These are phyloP conservation scores for Trichoderma orchidacearum DNA, from an alignment of 495 filamentous ascomycete genomes.

Conservation along the genomic window DNA sequence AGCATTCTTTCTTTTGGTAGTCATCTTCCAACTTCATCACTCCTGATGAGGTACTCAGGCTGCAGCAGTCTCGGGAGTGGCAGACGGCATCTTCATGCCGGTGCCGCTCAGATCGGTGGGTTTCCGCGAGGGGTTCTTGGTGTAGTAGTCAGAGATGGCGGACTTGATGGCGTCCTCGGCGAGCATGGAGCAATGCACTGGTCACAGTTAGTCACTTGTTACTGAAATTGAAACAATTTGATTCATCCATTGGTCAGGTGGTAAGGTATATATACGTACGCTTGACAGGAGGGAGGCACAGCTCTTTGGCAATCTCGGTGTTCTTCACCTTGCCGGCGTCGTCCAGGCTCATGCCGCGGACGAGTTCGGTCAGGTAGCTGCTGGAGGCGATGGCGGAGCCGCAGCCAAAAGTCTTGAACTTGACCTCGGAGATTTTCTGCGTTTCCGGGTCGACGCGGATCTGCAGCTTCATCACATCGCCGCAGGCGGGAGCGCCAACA, in stretches of 20 bases:
- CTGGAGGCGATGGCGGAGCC: conserved; percentile 86
- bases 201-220: background rate
- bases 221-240: too few relatives aligned
- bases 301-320: conserved; percentile 93
- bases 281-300: conserved; percentile 92
- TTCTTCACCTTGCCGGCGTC: conserved; percentile 86
- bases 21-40: background rate
- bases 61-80: conserved; percentile 6
- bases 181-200: conserved; percentile 97
- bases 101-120: conserved; percentile 64
- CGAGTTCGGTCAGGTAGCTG: conserved; percentile 76
- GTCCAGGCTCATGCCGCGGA: conserved; percentile 73
- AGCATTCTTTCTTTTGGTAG: too few relatives aligned
- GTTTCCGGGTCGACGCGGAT: conserved; percentile 87
- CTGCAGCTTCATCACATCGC: conserved; percentile 98
- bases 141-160: conserved; percentile 96
- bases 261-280: conserved; percentile 35
- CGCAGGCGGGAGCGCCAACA: conserved; percentile 85
- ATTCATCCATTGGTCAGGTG: conserved; percentile 6
- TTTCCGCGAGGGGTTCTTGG: conserved; percentile 74
- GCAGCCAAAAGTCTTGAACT: conserved; percentile 89
- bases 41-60: background rate
- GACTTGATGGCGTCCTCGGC: conserved; percentile 99
- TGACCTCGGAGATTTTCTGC: conserved; percentile 85
- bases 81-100: conserved; percentile 33